Conservation (phyloP, 352 stramenopile genomes). For the Plasmopara muralis region DNA sequence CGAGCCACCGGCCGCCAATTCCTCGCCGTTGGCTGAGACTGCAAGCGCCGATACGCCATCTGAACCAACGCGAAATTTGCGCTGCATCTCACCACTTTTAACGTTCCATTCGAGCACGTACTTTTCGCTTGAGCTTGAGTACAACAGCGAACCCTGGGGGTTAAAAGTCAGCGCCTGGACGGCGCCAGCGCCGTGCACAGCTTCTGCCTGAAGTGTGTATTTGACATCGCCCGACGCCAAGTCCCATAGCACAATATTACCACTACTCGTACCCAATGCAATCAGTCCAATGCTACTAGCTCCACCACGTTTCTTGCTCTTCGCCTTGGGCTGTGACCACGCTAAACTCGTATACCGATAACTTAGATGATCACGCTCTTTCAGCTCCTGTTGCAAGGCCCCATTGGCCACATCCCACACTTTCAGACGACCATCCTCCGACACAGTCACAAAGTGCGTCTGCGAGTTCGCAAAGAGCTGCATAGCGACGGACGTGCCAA, state of each 20-base stretch:
- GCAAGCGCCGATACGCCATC: conserved; percentile 58
- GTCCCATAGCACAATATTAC: conserved; percentile 66
- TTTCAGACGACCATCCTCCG: conserved; percentile 76
- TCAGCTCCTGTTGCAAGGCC: conserved; percentile 63
- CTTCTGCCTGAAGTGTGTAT: conserved; percentile 46
- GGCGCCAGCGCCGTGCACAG: conserved; percentile 35
- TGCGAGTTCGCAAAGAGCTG: conserved; percentile 71
- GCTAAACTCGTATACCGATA: conserved; percentile 77
- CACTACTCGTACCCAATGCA: conserved; percentile 65
- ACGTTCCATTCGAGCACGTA: conserved; percentile 77
- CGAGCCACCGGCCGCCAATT: conserved; percentile 57
- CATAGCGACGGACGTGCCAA: conserved; percentile 30
- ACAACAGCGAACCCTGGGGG: conserved; percentile 55
- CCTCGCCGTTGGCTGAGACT: conserved; percentile 53
- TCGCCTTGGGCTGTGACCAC: conserved; percentile 40
- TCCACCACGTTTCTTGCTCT: conserved; percentile 40
- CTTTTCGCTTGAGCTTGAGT: conserved; percentile 65
- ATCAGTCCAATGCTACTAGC: conserved; percentile 46
- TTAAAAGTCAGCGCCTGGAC: conserved; percentile 72
- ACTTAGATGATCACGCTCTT: conserved; percentile 77
- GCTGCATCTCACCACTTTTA: conserved; percentile 37
- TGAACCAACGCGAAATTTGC: conserved; percentile 55
- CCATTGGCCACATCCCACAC: conserved; percentile 71
- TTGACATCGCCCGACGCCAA: conserved; percentile 58
- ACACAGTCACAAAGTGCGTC: conserved; percentile 72